Percentiles rank a stretch among this genome's conserved stretches.
These are phyloP conservation scores for Beverwykella pulmonaria DNA, from an alignment of 495 filamentous ascomycete genomes.

Conservation along the genomic window DNA sequence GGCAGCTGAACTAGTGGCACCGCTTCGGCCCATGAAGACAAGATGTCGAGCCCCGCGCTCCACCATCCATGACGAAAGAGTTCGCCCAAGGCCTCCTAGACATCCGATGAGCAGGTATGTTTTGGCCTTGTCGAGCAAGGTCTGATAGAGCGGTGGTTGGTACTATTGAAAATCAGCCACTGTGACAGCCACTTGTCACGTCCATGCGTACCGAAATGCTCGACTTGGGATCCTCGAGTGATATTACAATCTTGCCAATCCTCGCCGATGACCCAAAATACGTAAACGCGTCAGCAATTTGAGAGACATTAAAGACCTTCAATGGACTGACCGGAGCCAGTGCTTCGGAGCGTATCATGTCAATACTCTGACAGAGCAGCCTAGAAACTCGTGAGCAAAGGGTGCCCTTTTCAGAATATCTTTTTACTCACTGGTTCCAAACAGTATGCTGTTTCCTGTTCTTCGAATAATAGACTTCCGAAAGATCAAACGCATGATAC, in stretches of 20 bases:
- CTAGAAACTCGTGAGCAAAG: not conserved
- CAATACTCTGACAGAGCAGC: not conserved
- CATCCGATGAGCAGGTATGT: constrained; percentile 53
- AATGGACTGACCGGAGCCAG: not conserved
- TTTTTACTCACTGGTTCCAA: too few species aligned
- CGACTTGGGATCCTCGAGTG: not conserved
- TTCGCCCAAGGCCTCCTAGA: constrained; percentile 49
- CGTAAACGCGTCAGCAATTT: constrained; percentile 56
- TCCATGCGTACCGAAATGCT: not conserved
- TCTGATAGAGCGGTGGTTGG: not conserved
- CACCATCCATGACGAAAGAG: constrained; percentile 21
- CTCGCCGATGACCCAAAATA: constrained; percentile 57
- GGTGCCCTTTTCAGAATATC: too few species aligned
- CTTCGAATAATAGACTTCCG: not conserved
- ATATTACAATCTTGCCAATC: constrained; percentile 58
- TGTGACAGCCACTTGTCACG: not conserved
- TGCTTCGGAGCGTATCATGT: constrained; percentile 33
- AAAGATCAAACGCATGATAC: constrained; percentile 1
- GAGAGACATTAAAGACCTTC: not conserved
- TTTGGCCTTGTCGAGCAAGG: not conserved
- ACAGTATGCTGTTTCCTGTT: not conserved
- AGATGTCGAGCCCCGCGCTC: constrained; percentile 24
- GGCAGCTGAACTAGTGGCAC: not conserved
- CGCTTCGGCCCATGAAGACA: constrained; percentile 26
- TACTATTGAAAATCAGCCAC: constrained; percentile 39